Percentiles rank a stretch among this genome's conserved stretches.
phyloP scores from a whole-genome alignment of 1,139 yeast genomes.

The Magnusiomyces paraingens region DNA sequence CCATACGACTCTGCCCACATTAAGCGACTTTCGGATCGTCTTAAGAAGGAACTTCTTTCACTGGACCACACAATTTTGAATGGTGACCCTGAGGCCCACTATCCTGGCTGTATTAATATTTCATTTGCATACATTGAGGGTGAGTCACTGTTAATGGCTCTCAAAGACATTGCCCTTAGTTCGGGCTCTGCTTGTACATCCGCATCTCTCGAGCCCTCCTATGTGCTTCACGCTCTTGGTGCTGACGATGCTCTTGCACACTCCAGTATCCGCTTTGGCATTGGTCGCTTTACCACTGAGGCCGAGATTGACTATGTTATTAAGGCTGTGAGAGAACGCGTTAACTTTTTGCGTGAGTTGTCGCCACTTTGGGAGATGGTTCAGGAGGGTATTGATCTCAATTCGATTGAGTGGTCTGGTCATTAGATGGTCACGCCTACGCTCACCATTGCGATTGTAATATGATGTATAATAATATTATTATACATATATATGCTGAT shows the following conservation, averaged over 20 bases:
- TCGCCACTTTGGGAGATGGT: conserved; percentile 99
- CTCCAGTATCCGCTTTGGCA: conserved; percentile 92
- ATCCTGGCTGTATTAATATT: conserved; percentile 92
- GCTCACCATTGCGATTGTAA: neutral
- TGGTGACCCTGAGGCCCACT: conserved; percentile 69
- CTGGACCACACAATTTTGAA: conserved; percentile 86
- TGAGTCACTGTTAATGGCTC: conserved; percentile 93
- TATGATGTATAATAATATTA: too few species aligned
- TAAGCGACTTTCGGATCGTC: conserved; percentile 58
- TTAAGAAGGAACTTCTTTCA: conserved; percentile 64
- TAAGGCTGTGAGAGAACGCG: conserved; percentile 81
- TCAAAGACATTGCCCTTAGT: conserved; percentile 90
- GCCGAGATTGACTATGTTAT: conserved; percentile 92
- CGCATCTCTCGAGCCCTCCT: conserved; percentile 95
- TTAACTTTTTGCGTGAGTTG: conserved; percentile 82
- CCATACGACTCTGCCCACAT: conserved; percentile 70
- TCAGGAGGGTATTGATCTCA: conserved; percentile 93
- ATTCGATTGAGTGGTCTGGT: conserved; percentile 95
- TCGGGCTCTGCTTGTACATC: conserved; percentile 99
- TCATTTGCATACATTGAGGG: conserved; percentile 98
- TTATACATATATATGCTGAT: too few species aligned
- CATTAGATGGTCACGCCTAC: conserved; percentile 41
- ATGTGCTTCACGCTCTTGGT: conserved; percentile 92
- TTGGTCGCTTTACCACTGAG: conserved; percentile 96
- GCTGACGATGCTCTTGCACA: conserved; percentile 98